Base-by-base conservation (phyloP, 1,284 basidiomycete genomes). In the Ustilago sp. region DNA sequence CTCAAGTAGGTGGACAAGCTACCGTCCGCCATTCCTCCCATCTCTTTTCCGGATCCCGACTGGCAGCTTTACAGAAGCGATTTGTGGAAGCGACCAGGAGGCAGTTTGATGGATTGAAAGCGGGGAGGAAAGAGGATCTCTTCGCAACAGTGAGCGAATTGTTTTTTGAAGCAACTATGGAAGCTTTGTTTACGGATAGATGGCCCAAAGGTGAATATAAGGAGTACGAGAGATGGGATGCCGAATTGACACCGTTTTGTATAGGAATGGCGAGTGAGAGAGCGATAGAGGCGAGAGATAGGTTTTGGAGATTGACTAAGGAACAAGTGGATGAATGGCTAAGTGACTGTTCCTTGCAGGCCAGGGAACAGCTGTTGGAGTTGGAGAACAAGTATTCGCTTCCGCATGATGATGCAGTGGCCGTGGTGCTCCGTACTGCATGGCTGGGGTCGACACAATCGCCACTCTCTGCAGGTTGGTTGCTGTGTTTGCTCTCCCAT, bases 371-470 rank as follows among this genome's bases (percentile, higher is more conserved):
- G 23, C 41, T 69, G 15, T 12, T 34, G 15, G 38, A 54, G 2
- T 19, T 69, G 11, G 23, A 63, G 6, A 28, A 35, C 43, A 32
- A 59, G 38, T 43, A 63, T 19, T 58, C 51, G 0, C 32, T 52
- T 7, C 28, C 47, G 2, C 62, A 57, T 23, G 50, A 43, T 7
- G 67, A 68, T 28, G 67, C 67, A 4, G 39, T 63, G 8, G 62
- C 51, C 4, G 11, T 69, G 1, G 57, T 63, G 2, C 23, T 69
- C 0, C 31, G 68, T 4, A 69, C 56, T 0, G 58, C 68, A 9
- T 69, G 68, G 68, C 23, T 69, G 19, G 68, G 45, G 3, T 36
- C 47, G 3, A 64, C 62, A 8, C 68, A 69, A 39, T 55, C 57
- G 8, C 68, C 68, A 2, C 43, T 64, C 3, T 51, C 56, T 4